phyloP scores from a whole-genome alignment of 2,329 filamentous ascomycete species.

The Microdochium nivale region DNA sequence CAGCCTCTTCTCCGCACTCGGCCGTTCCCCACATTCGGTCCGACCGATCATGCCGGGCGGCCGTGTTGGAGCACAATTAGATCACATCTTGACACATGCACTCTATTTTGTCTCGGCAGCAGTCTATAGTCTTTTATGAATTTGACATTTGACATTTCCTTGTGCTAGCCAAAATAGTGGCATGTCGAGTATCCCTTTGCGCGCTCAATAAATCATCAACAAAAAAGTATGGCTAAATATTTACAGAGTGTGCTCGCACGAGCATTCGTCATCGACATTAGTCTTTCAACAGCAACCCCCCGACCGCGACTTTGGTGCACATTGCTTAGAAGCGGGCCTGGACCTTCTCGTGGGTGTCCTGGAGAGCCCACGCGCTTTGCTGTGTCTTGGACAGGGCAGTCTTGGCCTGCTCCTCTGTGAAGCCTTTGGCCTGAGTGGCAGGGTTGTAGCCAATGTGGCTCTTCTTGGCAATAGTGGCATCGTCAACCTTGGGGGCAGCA shows the following conservation, averaged over 20 bases:
- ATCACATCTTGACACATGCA: neutral
- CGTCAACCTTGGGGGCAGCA: constrained; percentile 49
- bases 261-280: constrained; percentile 1
- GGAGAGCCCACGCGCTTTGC: constrained; percentile 65
- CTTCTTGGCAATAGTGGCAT: constrained; percentile 53
- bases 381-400: constrained; percentile 61
- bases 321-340: constrained; percentile 51
- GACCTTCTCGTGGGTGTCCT: constrained; percentile 68
- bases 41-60: no score
- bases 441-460: constrained; percentile 84
- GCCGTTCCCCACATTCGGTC: no score
- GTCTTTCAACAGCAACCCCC: constrained; percentile 4
- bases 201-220: neutral
- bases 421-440: constrained; percentile 79
- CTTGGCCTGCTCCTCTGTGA: constrained; percentile 67
- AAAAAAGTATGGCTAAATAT: neutral
- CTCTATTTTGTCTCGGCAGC: no score
- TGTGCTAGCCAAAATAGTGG: neutral
- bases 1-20: no score
- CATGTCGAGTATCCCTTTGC: neutral
- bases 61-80: neutral
- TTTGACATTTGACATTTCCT: neutral
- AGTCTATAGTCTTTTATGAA: no score
- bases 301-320: neutral
- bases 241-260: neutral